Evolutionary conservation across 345 rosid species (phyloP).

Genomic region (Citrus australasica): DNA sequence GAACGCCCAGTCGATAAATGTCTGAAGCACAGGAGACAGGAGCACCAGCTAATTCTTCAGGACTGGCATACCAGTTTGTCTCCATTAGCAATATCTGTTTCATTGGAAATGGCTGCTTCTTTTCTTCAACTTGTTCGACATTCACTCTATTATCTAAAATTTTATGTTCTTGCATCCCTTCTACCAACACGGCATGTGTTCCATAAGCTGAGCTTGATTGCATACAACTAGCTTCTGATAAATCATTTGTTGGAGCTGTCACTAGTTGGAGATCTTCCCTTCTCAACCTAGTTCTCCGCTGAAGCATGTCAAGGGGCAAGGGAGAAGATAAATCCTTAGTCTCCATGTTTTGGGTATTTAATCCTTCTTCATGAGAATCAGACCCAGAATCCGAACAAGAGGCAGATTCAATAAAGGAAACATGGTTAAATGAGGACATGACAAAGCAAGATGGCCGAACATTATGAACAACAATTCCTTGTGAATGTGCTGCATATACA

Average conservation of each 20-base stretch:
- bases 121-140: constrained; percentile 54
- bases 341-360: constrained; percentile 44
- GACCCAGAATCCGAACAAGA: constrained; percentile 97
- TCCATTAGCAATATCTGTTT: constrained; percentile 81
- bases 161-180: constrained; percentile 41
- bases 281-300: constrained; percentile 29
- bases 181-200: constrained; percentile 24
- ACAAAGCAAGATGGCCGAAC: constrained; percentile 93
- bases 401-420: constrained; percentile 93
- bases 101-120: constrained; percentile 76
- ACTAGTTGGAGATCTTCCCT: constrained; percentile 36
- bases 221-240: constrained; percentile 60
- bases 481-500: constrained; percentile 80
- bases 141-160: constrained; percentile 23
- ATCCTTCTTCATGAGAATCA: constrained; percentile 75
- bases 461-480: constrained; percentile 90
- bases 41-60: constrained; percentile 73
- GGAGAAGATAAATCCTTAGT: constrained; percentile 32
- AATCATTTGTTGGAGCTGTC: constrained; percentile 33
- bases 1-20: constrained; percentile 80
- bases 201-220: constrained; percentile 46
- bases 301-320: constrained; percentile 41
- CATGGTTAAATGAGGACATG: constrained; percentile 85
- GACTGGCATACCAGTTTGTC: constrained; percentile 81
- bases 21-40: constrained; percentile 78